A percentile compares a stretch with the other conserved stretches of the same genome.
Evolutionary conservation across 805 yeast genomes (phyloP).

Genomic region (Blastobotrys robertii): DNA sequence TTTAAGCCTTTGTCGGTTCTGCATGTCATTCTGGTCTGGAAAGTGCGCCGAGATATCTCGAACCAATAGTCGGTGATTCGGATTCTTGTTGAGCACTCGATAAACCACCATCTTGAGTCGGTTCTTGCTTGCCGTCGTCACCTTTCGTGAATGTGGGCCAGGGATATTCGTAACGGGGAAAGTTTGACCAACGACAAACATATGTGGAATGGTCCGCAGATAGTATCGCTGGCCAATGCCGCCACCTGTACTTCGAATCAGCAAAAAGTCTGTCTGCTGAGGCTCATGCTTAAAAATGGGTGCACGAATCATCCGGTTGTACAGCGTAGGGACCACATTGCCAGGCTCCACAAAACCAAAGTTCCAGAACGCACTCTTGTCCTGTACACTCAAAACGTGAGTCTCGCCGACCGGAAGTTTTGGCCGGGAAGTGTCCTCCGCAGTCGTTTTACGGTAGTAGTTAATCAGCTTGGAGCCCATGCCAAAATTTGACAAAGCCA

Average conservation of each 20-base stretch:
- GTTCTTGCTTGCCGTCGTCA: conserved; percentile 84
- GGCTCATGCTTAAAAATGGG: conserved; percentile 86
- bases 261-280: conserved; percentile 66
- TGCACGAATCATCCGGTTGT: conserved; percentile 85
- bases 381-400: conserved; percentile 91
- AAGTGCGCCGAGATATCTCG: conserved; percentile 85
- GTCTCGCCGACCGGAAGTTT: conserved; percentile 89
- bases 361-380: conserved; percentile 96
- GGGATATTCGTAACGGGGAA: conserved; percentile 93
- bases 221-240: conserved; percentile 54
- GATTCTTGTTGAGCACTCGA: conserved; percentile 69
- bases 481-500: conserved; percentile 77
- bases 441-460: conserved; percentile 76
- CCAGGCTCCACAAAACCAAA: conserved; percentile 96
- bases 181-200: conserved; percentile 84
- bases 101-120: conserved; percentile 89
- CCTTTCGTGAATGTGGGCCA: conserved; percentile 95
- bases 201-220: conserved; percentile 55
- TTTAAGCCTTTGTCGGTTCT: conserved; percentile 86
- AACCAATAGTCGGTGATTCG: conserved; percentile 66
- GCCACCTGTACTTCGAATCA: conserved; percentile 79
- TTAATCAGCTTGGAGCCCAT: conserved; percentile 93
- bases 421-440: conserved; percentile 78
- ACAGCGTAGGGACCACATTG: conserved; percentile 83
- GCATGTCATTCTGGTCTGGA: conserved; percentile 97